These are phyloP conservation scores for Jackrogersella minutella DNA, from an alignment of 495 filamentous ascomycete genomes.

Conservation along the genomic window DNA sequence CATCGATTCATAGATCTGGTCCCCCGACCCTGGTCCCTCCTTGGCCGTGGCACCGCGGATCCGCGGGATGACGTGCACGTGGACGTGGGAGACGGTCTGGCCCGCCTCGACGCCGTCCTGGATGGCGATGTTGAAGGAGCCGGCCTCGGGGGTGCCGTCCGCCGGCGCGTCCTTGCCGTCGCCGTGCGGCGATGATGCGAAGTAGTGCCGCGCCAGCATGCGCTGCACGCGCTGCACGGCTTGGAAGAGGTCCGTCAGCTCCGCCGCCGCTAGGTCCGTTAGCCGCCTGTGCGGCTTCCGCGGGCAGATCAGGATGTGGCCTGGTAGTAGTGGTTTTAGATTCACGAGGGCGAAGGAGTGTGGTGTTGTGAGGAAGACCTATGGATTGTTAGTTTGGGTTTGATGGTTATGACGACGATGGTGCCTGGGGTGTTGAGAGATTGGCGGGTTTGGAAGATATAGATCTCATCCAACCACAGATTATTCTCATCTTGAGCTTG, in stretches of 20 bases:
- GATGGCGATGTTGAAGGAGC: conserved; percentile 87
- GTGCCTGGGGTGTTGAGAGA: no score
- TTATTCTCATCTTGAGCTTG: not conserved
- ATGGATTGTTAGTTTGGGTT: conserved; percentile 26
- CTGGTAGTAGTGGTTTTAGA: conserved; percentile 91
- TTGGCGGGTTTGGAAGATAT: no score
- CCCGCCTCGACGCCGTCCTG: conserved; percentile 91
- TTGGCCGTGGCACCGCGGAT: conserved; percentile 54
- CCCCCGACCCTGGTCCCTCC: conserved; percentile 57
- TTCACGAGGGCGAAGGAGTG: conserved; percentile 88
- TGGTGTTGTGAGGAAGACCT: conserved; percentile 86
- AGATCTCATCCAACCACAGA: not conserved
- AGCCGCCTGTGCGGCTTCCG: conserved; percentile 71
- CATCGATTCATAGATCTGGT: conserved; percentile 79
- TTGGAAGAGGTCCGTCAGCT: conserved; percentile 84
- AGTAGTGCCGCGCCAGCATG: conserved; percentile 79
- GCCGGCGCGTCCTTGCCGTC: not conserved
- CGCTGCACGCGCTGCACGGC: conserved; percentile 82
- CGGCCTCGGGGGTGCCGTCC: conserved; percentile 43
- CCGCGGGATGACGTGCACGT: conserved; percentile 92
- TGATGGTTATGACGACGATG: not conserved
- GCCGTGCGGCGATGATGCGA: conserved; percentile 43
- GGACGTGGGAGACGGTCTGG: conserved; percentile 89
- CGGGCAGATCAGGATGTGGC: conserved; percentile 86
- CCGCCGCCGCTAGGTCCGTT: conserved; percentile 73